phyloP scores from a whole-genome alignment of 352 stramenopile genomes.

The Pythium periplocum region DNA sequence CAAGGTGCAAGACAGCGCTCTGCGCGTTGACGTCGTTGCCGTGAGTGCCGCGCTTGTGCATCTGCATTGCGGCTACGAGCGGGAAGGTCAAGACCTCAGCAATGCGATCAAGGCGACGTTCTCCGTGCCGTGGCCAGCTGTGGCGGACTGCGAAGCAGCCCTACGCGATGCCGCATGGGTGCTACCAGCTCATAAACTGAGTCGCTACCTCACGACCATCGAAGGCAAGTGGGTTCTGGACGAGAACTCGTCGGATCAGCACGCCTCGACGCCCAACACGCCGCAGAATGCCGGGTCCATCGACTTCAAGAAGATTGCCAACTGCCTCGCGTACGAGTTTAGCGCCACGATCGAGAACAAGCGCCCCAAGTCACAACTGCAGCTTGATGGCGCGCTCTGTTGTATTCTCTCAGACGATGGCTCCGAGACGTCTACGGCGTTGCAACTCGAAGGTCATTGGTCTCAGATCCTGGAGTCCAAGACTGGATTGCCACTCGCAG shows the following conservation, averaged over 20 bases:
- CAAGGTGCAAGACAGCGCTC: slow-evolving; percentile 14
- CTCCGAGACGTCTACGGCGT: slow-evolving; percentile 14
- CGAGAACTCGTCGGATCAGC: slow-evolving; percentile 63
- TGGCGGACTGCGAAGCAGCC: slow-evolving; percentile 15
- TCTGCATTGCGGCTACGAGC: slow-evolving; percentile 63
- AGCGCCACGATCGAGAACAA: slow-evolving; percentile 46
- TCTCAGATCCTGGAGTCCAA: slow-evolving; percentile 42
- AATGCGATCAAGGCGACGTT: slow-evolving; percentile 34
- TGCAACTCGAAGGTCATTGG: slow-evolving; percentile 77
- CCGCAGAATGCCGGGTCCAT: slow-evolving; percentile 69
- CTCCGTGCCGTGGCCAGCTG: slow-evolving; percentile 20
- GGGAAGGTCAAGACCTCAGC: slow-evolving; percentile 37
- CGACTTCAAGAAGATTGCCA: slow-evolving; percentile 43
- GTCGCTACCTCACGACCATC: slow-evolving; percentile 48
- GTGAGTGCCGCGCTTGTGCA: slow-evolving; percentile 48
- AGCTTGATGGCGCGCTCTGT: slow-evolving; percentile 56
- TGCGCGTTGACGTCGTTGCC: slow-evolving; percentile 26
- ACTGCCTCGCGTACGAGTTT: slow-evolving; percentile 61
- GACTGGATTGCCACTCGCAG: slow-evolving; percentile 4
- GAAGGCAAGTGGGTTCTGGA: slow-evolving; percentile 80
- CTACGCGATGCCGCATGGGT: slow-evolving; percentile 65
- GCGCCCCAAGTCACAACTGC: slow-evolving; percentile 36
- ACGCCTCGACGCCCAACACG: slow-evolving; percentile 21
- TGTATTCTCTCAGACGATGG: slow-evolving; percentile 6
- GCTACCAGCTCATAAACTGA: slow-evolving; percentile 26